Evolutionary conservation across 2,329 filamentous ascomycete genomes (phyloP).

Genomic region (Akanthomyces lecanii): DNA sequence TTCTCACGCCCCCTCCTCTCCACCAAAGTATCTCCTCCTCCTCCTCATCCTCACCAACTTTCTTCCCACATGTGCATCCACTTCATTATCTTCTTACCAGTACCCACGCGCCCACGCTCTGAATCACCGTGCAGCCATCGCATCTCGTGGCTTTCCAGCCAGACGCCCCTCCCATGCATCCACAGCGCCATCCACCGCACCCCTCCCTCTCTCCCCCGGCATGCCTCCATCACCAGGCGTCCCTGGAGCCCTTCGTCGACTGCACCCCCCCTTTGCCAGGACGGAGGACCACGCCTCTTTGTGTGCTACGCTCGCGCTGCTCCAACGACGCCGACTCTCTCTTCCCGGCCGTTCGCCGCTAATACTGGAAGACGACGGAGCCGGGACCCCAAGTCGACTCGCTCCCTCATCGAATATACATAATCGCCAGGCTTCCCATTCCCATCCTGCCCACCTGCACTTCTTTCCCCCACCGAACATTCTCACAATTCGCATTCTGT

Average conservation of each 20-base stretch:
- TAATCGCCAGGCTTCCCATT: constrained; percentile 23
- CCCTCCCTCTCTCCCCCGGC: background rate
- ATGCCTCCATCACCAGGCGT: background rate
- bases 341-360: constrained; percentile 14
- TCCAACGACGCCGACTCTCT: constrained; percentile 10
- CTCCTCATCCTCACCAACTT: constrained; percentile 2
- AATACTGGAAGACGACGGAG: constrained; percentile 9
- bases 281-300: background rate
- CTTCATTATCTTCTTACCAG: constrained; percentile 13
- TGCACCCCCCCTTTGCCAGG: background rate
- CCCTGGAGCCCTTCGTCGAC: background rate
- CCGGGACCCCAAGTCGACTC: constrained; percentile 12
- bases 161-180: constrained; percentile 14
- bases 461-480: constrained; percentile 7
- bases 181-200: background rate
- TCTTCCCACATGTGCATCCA: constrained; percentile 11
- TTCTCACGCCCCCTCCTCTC: background rate
- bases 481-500: constrained; percentile 1
- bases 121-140: constrained; percentile 10
- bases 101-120: background rate
- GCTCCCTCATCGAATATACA: constrained; percentile 22
- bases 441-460: constrained; percentile 13
- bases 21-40: background rate
- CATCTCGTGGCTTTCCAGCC: constrained; percentile 14
- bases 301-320: background rate